Percentiles rank a stretch among this genome's conserved stretches.
phyloP scores from a whole-genome alignment of 2,329 filamentous ascomycete genomes.

The Penicillium sclerotigenum region DNA sequence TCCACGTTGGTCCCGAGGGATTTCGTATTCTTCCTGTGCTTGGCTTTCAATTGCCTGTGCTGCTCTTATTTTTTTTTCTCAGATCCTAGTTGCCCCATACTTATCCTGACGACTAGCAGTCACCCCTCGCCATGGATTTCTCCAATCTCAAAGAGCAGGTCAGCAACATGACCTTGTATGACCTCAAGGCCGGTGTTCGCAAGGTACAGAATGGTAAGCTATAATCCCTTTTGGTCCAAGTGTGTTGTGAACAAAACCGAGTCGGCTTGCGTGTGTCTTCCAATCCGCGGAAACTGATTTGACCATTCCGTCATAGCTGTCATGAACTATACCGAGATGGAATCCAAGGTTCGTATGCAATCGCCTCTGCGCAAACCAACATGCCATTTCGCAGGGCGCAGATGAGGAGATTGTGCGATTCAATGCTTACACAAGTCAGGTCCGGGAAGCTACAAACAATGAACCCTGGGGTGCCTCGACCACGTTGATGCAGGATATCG shows the following conservation, averaged over 20 bases:
- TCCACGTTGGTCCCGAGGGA: conserved; percentile 14
- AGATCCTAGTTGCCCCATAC: neutral
- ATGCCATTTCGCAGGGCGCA: neutral
- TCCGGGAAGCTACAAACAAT: conserved; percentile 97
- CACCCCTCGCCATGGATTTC: conserved; percentile 67
- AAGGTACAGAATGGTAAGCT: conserved; percentile 94
- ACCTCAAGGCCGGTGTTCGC: conserved; percentile 88
- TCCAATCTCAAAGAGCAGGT: conserved; percentile 81
- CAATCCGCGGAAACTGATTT: conserved; percentile 13
- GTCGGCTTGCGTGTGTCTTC: neutral
- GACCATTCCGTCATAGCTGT: conserved; percentile 63
- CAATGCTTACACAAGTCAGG: conserved; percentile 50
- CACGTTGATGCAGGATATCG: conserved; percentile 93
- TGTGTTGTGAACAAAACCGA: neutral
- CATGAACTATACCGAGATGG: conserved; percentile 98
- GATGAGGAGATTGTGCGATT: neutral
- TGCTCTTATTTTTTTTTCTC: neutral
- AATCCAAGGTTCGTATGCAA: conserved; percentile 55
- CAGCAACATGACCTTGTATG: conserved; percentile 88
- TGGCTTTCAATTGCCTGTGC: conserved; percentile 12
- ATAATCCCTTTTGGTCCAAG: neutral
- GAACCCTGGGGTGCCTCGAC: conserved; percentile 91
- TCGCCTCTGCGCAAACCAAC: conserved; percentile 11
- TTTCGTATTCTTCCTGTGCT: conserved; percentile 14
- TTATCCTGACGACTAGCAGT: conserved; percentile 12